These are phyloP conservation scores for Raffaelea albimanens DNA, from an alignment of 2,329 filamentous ascomycete species.

Conservation along the genomic window DNA sequence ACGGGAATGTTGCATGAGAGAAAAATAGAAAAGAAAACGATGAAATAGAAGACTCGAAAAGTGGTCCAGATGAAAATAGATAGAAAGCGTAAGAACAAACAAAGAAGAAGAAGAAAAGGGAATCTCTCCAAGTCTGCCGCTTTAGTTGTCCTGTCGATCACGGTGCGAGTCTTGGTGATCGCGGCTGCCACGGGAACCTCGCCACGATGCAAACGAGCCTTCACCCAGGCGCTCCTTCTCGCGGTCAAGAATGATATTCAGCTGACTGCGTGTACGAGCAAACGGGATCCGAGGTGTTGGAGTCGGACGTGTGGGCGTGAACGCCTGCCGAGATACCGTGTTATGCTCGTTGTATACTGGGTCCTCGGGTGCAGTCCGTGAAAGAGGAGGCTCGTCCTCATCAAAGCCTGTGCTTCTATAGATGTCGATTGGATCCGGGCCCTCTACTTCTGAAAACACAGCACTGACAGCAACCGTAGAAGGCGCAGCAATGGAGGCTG, in stretches of 20 bases:
- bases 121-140: neutral
- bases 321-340: conserved; percentile 24
- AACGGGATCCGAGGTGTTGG: conserved; percentile 35
- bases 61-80: too few relatives aligned
- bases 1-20: neutral
- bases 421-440: conserved; percentile 8
- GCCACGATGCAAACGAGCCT: conserved; percentile 8
- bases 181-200: conserved; percentile 1
- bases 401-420: conserved; percentile 6
- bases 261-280: conserved; percentile 50
- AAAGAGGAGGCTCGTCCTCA: neutral
- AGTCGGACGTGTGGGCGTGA: conserved; percentile 41
- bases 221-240: conserved; percentile 34
- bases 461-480: conserved; percentile 7
- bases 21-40: neutral
- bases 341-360: conserved; percentile 14
- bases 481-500: conserved; percentile 2
- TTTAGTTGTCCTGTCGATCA: neutral
- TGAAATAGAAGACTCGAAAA: too few relatives aligned
- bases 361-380: neutral
- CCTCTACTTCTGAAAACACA: conserved; percentile 8
- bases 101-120: too few relatives aligned
- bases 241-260: conserved; percentile 47
- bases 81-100: too few relatives aligned
- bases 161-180: too few relatives aligned